These are phyloP conservation scores for Massariosphaeria phaeospora DNA, from an alignment of 495 filamentous ascomycete species.

Conservation along the genomic window DNA sequence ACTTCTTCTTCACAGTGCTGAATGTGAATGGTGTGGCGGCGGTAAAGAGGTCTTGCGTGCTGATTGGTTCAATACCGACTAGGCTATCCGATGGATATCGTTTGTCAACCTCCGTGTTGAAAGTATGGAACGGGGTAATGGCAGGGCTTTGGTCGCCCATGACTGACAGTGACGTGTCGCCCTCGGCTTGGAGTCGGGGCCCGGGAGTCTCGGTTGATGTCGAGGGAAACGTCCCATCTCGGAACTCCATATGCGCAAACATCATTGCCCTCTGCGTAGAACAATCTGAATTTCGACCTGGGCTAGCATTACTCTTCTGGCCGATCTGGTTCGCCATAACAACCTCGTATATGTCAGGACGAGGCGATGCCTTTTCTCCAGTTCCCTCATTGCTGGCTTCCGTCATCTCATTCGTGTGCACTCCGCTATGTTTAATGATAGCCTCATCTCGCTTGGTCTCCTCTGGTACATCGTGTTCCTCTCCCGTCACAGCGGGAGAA, in stretches of 20 bases:
- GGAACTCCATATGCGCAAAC: constrained; percentile 25
- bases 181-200: neutral
- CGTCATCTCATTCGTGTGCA: too few relatives aligned
- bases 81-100: neutral
- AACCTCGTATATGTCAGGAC: constrained; percentile 12
- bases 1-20: constrained; percentile 33
- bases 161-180: neutral
- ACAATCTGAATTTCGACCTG: constrained; percentile 3
- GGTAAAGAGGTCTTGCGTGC: constrained; percentile 32
- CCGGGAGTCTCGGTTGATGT: neutral
- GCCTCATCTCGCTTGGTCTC: neutral
- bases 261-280: constrained; percentile 26
- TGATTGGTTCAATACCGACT: constrained; percentile 8
- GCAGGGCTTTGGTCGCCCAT: neutral
- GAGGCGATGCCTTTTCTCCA: neutral
- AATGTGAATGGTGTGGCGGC: constrained; percentile 31
- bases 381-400: too few relatives aligned
- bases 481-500: neutral
- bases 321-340: neutral
- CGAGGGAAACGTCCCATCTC: constrained; percentile 19
- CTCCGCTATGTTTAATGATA: neutral
- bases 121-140: constrained; percentile 26
- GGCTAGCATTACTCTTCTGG: neutral
- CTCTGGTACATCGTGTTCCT: neutral
- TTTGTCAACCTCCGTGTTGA: constrained; percentile 21